These are phyloP conservation scores for Fusarium oligoseptatum DNA, from an alignment of 2,329 filamentous ascomycete genomes.

Conservation along the genomic window DNA sequence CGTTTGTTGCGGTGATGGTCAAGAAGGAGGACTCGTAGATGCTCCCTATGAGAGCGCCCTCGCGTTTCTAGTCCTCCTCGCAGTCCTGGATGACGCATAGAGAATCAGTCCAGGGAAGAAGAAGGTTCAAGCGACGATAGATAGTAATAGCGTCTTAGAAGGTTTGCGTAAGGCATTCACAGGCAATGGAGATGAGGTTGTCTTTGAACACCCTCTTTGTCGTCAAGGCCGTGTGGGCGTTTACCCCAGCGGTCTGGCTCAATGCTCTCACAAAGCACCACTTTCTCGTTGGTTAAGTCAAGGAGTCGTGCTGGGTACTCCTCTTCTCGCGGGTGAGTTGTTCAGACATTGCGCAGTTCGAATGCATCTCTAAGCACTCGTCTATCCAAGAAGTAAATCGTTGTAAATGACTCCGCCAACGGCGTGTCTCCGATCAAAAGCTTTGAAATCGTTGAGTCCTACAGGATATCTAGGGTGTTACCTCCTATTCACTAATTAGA, in stretches of 20 bases:
- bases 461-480: not conserved
- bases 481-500: not conserved
- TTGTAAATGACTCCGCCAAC: not conserved
- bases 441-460: not conserved
- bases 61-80: not conserved
- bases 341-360: not conserved
- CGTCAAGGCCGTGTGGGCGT: not conserved
- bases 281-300: not conserved
- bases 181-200: not conserved
- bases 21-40: not conserved
- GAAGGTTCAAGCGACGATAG: not conserved
- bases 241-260: not conserved
- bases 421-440: not conserved
- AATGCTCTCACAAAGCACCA: not conserved
- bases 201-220: not conserved
- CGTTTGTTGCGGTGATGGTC: not conserved
- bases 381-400: not conserved
- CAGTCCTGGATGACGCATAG: not conserved
- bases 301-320: not conserved
- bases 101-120: not conserved
- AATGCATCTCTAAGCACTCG: not conserved
- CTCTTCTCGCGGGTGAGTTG: not conserved
- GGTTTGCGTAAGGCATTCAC: not conserved
- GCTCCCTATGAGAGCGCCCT: not conserved
- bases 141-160: not conserved